Base-by-base conservation (phyloP, 2,329 filamentous ascomycete species). In the Fusarium sp. region DNA sequence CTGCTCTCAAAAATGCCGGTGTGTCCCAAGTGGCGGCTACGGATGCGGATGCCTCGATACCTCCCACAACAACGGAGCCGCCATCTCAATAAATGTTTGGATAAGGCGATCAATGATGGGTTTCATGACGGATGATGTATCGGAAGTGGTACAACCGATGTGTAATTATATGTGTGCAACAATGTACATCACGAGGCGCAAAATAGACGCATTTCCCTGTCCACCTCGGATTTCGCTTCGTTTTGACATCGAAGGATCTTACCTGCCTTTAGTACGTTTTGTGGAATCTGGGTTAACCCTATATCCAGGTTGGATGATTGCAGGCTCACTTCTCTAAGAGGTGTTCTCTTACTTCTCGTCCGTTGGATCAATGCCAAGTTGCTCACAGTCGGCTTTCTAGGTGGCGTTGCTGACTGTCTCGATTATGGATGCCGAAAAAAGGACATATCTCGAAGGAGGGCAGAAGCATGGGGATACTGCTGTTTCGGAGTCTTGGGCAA, bases 1-100 rank as follows among this genome's bases (percentile, higher is more conserved):
- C 75, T 61, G 78, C 79, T 7, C 73, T 84, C 70, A 79, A 82
- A 52, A 76, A 79, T 7, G 79, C 79, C 3, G 81, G 79, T n/a
- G 63, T 81, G 12, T 76, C 78, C 15, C 78, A 82, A 65, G 78
- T 75, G 53, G 64, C 64, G 15, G 18, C 71, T 44, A 46, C 61
- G 50, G 56, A 67, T 51, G 47, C 61, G 50, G 56, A 67, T 51
- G 55, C 64, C 47, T 67, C 73, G 52, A 66, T 62, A 57, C 44
- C 72, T n/a, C 54, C 69, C 40, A 58, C 72, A 51, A 60, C 65
- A 23, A 56, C 71, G 52, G 56, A 72, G 40, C 54, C 72, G 18
- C 41, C 68, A 27, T 39, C 71, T 48, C 69, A 70, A 74, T 76
- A 61, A 55, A 62, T 18, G 27, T 43, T 52, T 56, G 36, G 16